A percentile compares a stretch with the other conserved stretches of the same genome.
phyloP scores from a whole-genome alignment of 306 rosid genomes.

The Pyrus pyrifolia region DNA sequence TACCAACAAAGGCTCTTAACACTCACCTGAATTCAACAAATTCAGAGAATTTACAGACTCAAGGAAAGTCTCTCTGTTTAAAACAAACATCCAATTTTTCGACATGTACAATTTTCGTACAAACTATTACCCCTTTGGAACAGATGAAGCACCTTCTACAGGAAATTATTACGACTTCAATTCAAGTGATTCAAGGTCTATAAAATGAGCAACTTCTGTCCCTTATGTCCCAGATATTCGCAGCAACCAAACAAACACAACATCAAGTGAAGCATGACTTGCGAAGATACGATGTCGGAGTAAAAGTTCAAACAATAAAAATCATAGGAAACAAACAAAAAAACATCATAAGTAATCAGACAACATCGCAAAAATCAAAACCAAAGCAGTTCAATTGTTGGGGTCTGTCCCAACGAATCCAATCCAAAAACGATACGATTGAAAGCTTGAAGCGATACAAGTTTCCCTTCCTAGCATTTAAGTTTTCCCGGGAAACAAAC shows the following conservation, averaged over 20 bases:
- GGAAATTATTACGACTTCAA: not conserved
- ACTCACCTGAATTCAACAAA: not conserved
- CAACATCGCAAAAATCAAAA: not conserved
- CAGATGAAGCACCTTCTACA: not conserved
- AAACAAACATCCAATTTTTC: not conserved
- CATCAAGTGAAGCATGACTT: not conserved
- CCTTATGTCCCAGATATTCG: not conserved
- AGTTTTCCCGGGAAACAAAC: not conserved
- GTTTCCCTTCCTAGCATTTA: not conserved
- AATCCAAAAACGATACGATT: not conserved
- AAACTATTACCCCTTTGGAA: not conserved
- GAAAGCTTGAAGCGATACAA: not conserved
- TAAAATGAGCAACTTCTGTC: not conserved
- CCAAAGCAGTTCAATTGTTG: not conserved
- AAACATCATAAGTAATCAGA: not conserved
- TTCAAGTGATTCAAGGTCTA: not conserved
- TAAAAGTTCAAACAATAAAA: not conserved
- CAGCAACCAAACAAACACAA: not conserved
- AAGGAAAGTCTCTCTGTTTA: not conserved
- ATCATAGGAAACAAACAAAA: not conserved
- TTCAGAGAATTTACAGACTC: not conserved
- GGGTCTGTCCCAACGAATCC: not conserved
- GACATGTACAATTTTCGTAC: not conserved
- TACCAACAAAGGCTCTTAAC: not conserved
- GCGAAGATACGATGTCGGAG: not conserved